Conservation (phyloP, 1,284 basidiomycete species). For the Melanopsichium pennsylvanicum region DNA sequence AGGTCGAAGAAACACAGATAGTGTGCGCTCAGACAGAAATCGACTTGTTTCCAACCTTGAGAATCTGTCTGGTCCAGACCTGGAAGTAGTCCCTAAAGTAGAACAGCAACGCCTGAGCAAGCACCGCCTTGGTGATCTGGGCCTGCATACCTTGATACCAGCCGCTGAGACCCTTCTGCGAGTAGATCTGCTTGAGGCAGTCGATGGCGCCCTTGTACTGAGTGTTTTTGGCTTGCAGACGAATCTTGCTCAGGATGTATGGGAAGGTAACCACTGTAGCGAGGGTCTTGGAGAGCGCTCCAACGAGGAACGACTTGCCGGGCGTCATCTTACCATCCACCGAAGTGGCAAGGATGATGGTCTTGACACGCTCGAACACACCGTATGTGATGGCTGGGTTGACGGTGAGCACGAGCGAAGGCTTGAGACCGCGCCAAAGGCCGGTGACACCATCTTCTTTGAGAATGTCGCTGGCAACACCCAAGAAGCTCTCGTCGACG, state of each 20-base stretch:
- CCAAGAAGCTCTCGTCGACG: constrained; percentile 71
- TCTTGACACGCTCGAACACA: constrained; percentile 86
- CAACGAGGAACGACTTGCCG: constrained; percentile 82
- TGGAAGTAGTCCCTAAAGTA: constrained; percentile 65
- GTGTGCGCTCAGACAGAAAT: constrained; percentile 4
- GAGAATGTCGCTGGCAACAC: constrained; percentile 85
- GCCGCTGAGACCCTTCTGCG: constrained; percentile 72
- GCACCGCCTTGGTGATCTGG: constrained; percentile 85
- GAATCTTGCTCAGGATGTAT: constrained; percentile 91
- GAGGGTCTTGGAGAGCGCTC: constrained; percentile 93
- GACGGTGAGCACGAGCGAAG: constrained; percentile 85
- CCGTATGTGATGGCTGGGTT: constrained; percentile 99
- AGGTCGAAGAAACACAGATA: neutral
- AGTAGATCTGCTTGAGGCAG: constrained; percentile 78
- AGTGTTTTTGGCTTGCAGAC: constrained; percentile 79
- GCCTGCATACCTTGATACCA: constrained; percentile 95
- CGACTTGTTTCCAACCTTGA: constrained; percentile 42
- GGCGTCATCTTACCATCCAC: constrained; percentile 77
- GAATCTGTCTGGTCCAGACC: constrained; percentile 61
- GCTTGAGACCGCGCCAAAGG: constrained; percentile 92
- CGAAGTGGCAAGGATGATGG: constrained; percentile 68
- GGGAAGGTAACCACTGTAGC: constrained; percentile 73
- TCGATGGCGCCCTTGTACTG: constrained; percentile 77
- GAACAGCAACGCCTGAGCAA: constrained; percentile 74
- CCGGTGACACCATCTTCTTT: constrained; percentile 90